Base-by-base conservation (phyloP, 108 stramenopile genomes). In the Schizochytrium sp. region DNA sequence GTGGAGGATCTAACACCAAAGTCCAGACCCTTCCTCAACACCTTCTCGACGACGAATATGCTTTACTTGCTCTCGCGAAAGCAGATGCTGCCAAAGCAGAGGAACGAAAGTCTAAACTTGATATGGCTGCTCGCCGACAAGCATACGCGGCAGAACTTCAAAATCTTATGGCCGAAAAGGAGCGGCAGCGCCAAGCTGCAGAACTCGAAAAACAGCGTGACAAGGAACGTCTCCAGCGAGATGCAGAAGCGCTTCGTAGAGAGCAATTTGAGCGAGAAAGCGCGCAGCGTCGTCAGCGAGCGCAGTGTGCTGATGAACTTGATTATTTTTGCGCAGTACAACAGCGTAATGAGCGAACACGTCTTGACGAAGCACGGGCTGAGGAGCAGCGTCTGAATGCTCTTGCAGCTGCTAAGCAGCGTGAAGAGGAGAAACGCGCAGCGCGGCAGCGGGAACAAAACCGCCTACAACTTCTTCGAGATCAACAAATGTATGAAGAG, bases 271-370 rank as follows among this genome's bases (percentile, higher is more conserved):
- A 38, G 10, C 64, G 15, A 12, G 15, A 8, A 69, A 44, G 42
- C 8, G 64, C 64, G 5, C 64, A 7, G 42, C 7, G 28, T 8
- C 12, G 44, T 8, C 40, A 38, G 15, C 64, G 28, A 13, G 64
- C 64, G 28, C 12, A 69, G 15, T 69, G 76, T 38, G 47, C 76
- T 40, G 76, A 83, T 40, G 76, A 83, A 53, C 53, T 83, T 10
- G 76, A 83, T 28, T n/a, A 55, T 47, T 83, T 83, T 83, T 83
- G 76, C 47, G 76, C 47, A 5, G 53, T 53, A n/a, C 76, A 83
- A 28, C 76, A 40, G 15, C 13, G 5, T 2, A 10, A 55, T 10
- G 50, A 83, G 53, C 47, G 5, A 8, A 8, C 3, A 40, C 47
- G 12, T 38, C 5, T 19, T 7, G 50, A 55, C 28, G 17, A 40